Base-by-base conservation (phyloP, 306 rosid genomes). In the Vicia villosa region DNA sequence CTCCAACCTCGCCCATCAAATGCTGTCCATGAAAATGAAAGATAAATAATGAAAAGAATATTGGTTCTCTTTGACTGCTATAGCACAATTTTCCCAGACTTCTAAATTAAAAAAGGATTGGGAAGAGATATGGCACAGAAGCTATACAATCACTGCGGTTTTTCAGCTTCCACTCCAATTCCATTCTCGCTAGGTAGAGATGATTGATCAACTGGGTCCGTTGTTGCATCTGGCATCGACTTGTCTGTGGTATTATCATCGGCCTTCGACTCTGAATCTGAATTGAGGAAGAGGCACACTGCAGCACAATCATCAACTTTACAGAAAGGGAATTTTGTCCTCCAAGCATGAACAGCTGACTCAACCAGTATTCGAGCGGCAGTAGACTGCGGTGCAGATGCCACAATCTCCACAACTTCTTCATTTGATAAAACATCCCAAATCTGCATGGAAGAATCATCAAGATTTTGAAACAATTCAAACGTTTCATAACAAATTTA, bases 261-360 rank as follows among this genome's bases (percentile, higher is more conserved):
- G 2, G 72, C 64, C 74, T 73, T 50, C 5, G 16, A n/a, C 58
- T 59, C 72, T 40, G 85, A 59, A 72, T 55, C 52, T 7, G 88
- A 62, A 79, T 76, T 69, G 49, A 92, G 81, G 77, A 84, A 92
- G 72, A 92, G 92, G 82, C 96, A 92, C 57, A 92, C 96, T 34
- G 72, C 96, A 13, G 96, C 95, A 74, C 98, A 92, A 78, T 92
- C 98, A 82, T 92, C 96, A 51, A 84, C 70, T 83, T 92, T 92
- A n/a, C 86, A 70, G 45, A 51, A 49, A 2, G 95, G 90, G 70
- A 11, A 86, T 74, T 89, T 92, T 13, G 74, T 59, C 80, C 70
- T 87, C 96, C 98, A 92, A 13, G 87, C 82, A 65, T 68, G 71
- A 70, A 78, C 83, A 51, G 98, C 98, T 6, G 84, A 63, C 68